Percentiles rank a stretch among this genome's conserved stretches.
phyloP scores from a whole-genome alignment of 208 protist species.

The Leishmania tarentolae region DNA sequence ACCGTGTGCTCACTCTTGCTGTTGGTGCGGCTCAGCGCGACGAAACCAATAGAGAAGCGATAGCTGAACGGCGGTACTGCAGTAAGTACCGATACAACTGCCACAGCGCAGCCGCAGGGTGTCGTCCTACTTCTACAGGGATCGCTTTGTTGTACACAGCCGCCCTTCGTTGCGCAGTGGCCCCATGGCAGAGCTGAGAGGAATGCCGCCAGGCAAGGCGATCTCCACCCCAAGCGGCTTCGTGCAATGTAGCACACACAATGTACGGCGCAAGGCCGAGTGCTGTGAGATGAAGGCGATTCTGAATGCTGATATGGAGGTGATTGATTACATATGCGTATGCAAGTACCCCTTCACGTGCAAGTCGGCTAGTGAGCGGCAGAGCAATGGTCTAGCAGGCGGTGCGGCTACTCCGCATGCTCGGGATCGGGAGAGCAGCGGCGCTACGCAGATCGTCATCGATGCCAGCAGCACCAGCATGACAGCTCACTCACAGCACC shows the following conservation, averaged over 20 bases:
- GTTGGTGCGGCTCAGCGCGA: background rate
- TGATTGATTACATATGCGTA: constrained; percentile 58
- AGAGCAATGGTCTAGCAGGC: background rate
- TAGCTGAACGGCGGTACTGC: background rate
- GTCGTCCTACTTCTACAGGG: background rate
- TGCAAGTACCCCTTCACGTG: constrained; percentile 51
- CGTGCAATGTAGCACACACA: constrained; percentile 59
- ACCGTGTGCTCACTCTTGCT: background rate
- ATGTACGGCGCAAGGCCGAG: constrained; percentile 44
- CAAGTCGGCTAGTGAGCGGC: constrained; percentile 17
- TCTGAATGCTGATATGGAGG: constrained; percentile 68
- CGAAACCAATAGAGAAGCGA: background rate
- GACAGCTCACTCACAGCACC: background rate
- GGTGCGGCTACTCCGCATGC: background rate
- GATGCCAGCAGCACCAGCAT: constrained; percentile 29
- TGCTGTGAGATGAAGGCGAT: constrained; percentile 58
- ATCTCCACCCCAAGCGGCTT: constrained; percentile 32
- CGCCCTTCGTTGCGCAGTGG: background rate
- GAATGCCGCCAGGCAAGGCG: background rate
- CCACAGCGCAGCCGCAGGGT: background rate
- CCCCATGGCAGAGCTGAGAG: constrained; percentile 8
- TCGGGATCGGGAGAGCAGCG: constrained; percentile 5
- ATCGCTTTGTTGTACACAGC: background rate
- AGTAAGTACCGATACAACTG: background rate
- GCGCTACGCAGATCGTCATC: background rate